Evolutionary conservation across 2,329 filamentous ascomycete genomes (phyloP).

Genomic region (Aphanocladium album): DNA sequence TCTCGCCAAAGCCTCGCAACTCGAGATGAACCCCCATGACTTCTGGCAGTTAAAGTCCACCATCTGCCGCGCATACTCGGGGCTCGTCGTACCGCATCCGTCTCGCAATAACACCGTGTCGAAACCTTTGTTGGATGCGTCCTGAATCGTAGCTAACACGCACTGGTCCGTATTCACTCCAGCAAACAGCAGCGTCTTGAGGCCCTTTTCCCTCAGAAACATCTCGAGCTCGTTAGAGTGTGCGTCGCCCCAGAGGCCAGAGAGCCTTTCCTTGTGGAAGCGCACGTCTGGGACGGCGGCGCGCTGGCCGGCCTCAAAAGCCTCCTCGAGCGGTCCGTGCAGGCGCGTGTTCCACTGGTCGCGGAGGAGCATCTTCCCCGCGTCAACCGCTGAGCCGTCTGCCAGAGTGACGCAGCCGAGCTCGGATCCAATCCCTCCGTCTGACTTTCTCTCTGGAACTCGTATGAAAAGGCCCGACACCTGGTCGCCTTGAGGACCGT

Average conservation of each 20-base stretch:
- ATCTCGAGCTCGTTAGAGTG: slow-evolving; percentile 34
- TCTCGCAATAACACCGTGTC: slow-evolving; percentile 53
- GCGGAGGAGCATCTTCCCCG: slow-evolving; percentile 43
- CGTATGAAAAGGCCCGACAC: background rate
- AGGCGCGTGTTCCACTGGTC: slow-evolving; percentile 54
- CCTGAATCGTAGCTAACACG: slow-evolving; percentile 50
- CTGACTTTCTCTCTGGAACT: background rate
- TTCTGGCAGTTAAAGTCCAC: slow-evolving; percentile 4
- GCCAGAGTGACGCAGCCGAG: slow-evolving; percentile 33
- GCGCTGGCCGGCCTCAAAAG: slow-evolving; percentile 28
- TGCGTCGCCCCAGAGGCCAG: slow-evolving; percentile 46
- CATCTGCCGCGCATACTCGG: slow-evolving; percentile 5
- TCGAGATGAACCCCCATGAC: slow-evolving; percentile 13
- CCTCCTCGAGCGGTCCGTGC: slow-evolving; percentile 37
- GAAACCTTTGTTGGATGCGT: slow-evolving; percentile 52
- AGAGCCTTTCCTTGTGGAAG: slow-evolving; percentile 54
- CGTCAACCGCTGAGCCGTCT: slow-evolving; percentile 6
- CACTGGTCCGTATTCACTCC: slow-evolving; percentile 61
- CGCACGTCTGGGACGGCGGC: slow-evolving; percentile 36
- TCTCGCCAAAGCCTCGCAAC: slow-evolving; percentile 10
- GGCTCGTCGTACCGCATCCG: slow-evolving; percentile 45
- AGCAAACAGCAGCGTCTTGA: slow-evolving; percentile 48
- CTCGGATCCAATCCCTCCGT: slow-evolving; percentile 33
- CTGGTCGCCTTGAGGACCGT: background rate
- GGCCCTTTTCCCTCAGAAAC: slow-evolving; percentile 34